phyloP scores from a whole-genome alignment of 2,329 filamentous ascomycete species.

The Colletotrichum somersetense region DNA sequence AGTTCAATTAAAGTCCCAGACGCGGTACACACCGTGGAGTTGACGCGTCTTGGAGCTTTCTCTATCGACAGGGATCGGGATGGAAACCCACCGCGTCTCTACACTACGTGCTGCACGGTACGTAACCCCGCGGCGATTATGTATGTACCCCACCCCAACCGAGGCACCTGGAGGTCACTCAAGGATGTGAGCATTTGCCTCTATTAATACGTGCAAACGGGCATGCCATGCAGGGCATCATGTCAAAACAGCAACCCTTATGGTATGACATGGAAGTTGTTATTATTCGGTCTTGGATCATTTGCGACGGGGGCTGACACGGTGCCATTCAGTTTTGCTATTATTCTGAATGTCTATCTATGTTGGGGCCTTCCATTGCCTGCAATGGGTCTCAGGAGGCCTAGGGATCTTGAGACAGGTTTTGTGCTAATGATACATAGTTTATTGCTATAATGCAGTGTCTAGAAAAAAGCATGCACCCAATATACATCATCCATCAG shows the following conservation, averaged over 20 bases:
- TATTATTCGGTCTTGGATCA: background rate
- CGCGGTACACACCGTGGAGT: slow-evolving; percentile 26
- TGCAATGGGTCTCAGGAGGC: background rate
- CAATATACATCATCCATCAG: background rate
- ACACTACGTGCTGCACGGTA: background rate
- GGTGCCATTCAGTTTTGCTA: background rate
- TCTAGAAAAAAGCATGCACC: background rate
- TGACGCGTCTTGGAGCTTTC: slow-evolving; percentile 36
- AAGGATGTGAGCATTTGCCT: background rate
- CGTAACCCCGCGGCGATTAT: slow-evolving; percentile 25
- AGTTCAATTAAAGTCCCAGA: slow-evolving; percentile 40
- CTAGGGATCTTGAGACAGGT: slow-evolving; percentile 1
- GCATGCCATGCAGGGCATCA: background rate
- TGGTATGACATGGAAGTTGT: too few relatives aligned
- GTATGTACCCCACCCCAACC: slow-evolving; percentile 15
- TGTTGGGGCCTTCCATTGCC: background rate
- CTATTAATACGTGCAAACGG: background rate
- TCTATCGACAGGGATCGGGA: slow-evolving; percentile 25
- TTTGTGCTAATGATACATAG: background rate
- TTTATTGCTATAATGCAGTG: background rate
- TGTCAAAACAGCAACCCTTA: background rate
- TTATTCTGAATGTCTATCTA: background rate
- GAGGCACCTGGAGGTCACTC: slow-evolving; percentile 1
- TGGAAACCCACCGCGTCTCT: slow-evolving; percentile 11
- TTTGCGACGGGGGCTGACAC: background rate